Base-by-base conservation (phyloP, 1,284 basidiomycete species). In the Calocybe gambosa region DNA sequence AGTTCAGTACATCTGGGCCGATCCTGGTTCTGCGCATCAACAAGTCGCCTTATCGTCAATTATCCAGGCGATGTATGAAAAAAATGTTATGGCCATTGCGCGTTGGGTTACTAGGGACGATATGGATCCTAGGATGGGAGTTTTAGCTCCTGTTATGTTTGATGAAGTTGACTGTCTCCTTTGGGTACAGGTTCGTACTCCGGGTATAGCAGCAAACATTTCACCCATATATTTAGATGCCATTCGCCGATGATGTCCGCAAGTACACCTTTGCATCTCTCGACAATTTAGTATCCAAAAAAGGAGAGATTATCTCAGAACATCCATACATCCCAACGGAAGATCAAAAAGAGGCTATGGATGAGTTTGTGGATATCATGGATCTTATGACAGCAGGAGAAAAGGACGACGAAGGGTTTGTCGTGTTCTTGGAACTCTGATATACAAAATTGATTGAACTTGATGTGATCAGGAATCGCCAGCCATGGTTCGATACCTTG, bases 241-340 rank as follows among this genome's bases (percentile, higher is more conserved):
- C 95, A 0, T 98, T 97, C 59, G 89, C 92, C 2, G 93, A 98
- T 59, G 95, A 99, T 58, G 73, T 94, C 44, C 80, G 91, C 50
- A 85, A 82, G 52, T 93, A 92, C 62, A 83, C 80, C 8, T 97
- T 98, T 61, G 81, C 87, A 0, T 90, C 90, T 0, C 73, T 98
- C 29, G 81, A 85, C 34, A 76, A 75, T 8, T 74, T 95, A 26
- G 69, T 87, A 52, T 85, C 81, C 39, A 88, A 82, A 58, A 84
- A 83, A 31, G 93, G 93, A 2, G 82, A 88, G 51, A 65, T 67
- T 3, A 64, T 96, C 35, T 77, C 67, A 5, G 80, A 83, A 51
- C 93, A 96, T 58, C 80, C 87, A 0, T 87, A 86, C 49, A 67
- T 98, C 13, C 93, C 95, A 0, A 95, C 89, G 0, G 66, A 84